These are phyloP conservation scores for Articulospora tetracladia DNA, from an alignment of 495 filamentous ascomycete species.

Conservation along the genomic window DNA sequence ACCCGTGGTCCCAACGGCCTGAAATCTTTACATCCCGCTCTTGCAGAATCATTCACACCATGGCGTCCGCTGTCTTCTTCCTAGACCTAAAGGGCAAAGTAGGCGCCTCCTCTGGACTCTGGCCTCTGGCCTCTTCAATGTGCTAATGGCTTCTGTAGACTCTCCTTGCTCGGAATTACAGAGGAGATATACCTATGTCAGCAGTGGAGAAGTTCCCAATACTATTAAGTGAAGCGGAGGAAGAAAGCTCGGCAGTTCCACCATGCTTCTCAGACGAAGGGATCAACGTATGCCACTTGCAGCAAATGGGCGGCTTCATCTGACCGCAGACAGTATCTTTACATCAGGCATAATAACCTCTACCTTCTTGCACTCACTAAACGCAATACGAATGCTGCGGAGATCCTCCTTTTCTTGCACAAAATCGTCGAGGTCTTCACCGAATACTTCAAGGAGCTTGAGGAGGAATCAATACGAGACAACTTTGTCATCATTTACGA, in stretches of 20 bases:
- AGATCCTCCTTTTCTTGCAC: slow-evolving; percentile 97
- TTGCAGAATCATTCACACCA: too few relatives aligned
- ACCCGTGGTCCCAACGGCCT: too few relatives aligned
- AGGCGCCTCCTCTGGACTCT: slow-evolving; percentile 13
- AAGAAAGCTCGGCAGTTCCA: slow-evolving; percentile 95
- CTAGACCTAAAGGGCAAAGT: slow-evolving; percentile 99
- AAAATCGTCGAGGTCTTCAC: slow-evolving; percentile 99
- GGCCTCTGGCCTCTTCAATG: background rate
- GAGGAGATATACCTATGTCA: slow-evolving; percentile 99
- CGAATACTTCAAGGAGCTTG: slow-evolving; percentile 99
- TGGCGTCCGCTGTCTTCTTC: slow-evolving; percentile 99
- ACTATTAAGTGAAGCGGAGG: slow-evolving; percentile 96
- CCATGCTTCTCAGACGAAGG: slow-evolving; percentile 99
- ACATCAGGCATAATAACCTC: slow-evolving; percentile 99
- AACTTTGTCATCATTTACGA: slow-evolving; percentile 99
- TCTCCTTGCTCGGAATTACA: slow-evolving; percentile 96
- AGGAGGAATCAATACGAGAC: slow-evolving; percentile 98
- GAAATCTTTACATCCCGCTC: too few relatives aligned
- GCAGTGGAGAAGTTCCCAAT: slow-evolving; percentile 98
- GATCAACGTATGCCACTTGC: slow-evolving; percentile 71
- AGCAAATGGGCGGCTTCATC: background rate
- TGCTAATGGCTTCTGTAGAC: slow-evolving; percentile 53
- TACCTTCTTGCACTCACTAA: slow-evolving; percentile 98
- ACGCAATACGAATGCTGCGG: slow-evolving; percentile 97
- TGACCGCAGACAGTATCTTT: slow-evolving; percentile 72